Percentiles rank a stretch among this genome's conserved stretches.
These are phyloP conservation scores for Aspergillus nomiae DNA, from an alignment of 2,329 filamentous ascomycete species.

Conservation along the genomic window DNA sequence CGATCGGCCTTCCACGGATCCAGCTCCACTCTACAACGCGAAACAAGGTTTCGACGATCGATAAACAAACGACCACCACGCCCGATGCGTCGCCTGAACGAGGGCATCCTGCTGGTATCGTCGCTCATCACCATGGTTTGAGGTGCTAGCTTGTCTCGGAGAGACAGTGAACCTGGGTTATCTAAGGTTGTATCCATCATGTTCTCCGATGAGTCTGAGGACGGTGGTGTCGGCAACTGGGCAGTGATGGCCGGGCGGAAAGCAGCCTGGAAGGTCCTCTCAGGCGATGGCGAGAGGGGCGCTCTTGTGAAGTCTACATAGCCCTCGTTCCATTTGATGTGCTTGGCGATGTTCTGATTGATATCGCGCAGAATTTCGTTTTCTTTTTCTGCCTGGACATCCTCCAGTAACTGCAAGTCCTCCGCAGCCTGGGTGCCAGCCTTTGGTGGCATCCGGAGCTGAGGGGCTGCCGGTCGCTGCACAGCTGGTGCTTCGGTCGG, in stretches of 20 bases:
- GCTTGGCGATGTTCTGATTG: slow-evolving; percentile 82
- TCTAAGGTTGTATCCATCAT: slow-evolving; percentile 42
- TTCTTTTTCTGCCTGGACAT: slow-evolving; percentile 78
- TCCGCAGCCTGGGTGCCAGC: slow-evolving; percentile 74
- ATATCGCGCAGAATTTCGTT: slow-evolving; percentile 80
- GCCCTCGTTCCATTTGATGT: slow-evolving; percentile 87
- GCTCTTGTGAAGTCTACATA: slow-evolving; percentile 85
- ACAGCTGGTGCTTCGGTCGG: slow-evolving; percentile 60
- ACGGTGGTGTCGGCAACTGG: slow-evolving; percentile 60
- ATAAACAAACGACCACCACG: slow-evolving; percentile 85
- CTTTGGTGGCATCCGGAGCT: slow-evolving; percentile 70
- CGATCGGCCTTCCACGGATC: slow-evolving; percentile 61
- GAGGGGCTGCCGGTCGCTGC: slow-evolving; percentile 63
- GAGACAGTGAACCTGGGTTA: slow-evolving; percentile 32
- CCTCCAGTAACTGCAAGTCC: slow-evolving; percentile 75
- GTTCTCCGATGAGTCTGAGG: slow-evolving; percentile 51
- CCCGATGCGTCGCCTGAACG: slow-evolving; percentile 81
- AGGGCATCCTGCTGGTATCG: slow-evolving; percentile 54
- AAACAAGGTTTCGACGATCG: slow-evolving; percentile 72
- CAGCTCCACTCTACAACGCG: slow-evolving; percentile 51
- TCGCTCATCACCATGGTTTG: slow-evolving; percentile 48
- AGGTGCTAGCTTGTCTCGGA: slow-evolving; percentile 41
- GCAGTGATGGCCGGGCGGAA: slow-evolving; percentile 71
- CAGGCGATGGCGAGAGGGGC: slow-evolving; percentile 77
- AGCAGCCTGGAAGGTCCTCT: slow-evolving; percentile 61